phyloP scores from a whole-genome alignment of 495 filamentous ascomycete species.

The Xylaria flabelliformis region DNA sequence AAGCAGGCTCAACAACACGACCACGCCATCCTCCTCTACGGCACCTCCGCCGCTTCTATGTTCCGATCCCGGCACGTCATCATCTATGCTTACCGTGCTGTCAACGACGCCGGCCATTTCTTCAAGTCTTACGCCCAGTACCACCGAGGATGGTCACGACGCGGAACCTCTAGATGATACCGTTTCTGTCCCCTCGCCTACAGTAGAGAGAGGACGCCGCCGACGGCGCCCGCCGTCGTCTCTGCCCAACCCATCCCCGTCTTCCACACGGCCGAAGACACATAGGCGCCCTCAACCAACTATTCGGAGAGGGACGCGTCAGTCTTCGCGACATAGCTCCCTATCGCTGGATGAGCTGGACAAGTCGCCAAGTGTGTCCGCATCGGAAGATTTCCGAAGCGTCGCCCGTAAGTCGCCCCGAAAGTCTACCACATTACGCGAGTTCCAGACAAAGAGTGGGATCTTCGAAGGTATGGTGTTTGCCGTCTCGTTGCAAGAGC shows the following conservation, averaged over 20 bases:
- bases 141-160: slow-evolving; percentile 31
- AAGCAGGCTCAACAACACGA: slow-evolving; percentile 23
- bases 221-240: slow-evolving; percentile 33
- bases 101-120: slow-evolving; percentile 45
- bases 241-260: slow-evolving; percentile 27
- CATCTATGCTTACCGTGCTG: slow-evolving; percentile 44
- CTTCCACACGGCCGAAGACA: slow-evolving; percentile 36
- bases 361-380: slow-evolving; percentile 32
- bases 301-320: slow-evolving; percentile 25
- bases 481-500: slow-evolving; percentile 69
- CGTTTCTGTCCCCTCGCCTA: slow-evolving; percentile 41
- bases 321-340: slow-evolving; percentile 37
- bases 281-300: slow-evolving; percentile 34
- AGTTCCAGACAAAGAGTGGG: slow-evolving; percentile 31
- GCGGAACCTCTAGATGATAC: slow-evolving; percentile 20
- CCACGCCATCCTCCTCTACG: slow-evolving; percentile 32
- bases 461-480: slow-evolving; percentile 82
- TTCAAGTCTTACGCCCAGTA: slow-evolving; percentile 38
- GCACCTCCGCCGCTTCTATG: slow-evolving; percentile 17
- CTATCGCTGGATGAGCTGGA: slow-evolving; percentile 51
- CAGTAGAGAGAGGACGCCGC: slow-evolving; percentile 35
- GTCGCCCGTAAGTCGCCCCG: slow-evolving; percentile 30
- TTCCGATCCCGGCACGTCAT: slow-evolving; percentile 30
- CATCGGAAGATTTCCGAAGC: slow-evolving; percentile 21
- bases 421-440: slow-evolving; percentile 31